Evolutionary conservation across 371 early-diverging fungal genomes (phyloP).

Genomic region (Apophysomyces ossiformis): DNA sequence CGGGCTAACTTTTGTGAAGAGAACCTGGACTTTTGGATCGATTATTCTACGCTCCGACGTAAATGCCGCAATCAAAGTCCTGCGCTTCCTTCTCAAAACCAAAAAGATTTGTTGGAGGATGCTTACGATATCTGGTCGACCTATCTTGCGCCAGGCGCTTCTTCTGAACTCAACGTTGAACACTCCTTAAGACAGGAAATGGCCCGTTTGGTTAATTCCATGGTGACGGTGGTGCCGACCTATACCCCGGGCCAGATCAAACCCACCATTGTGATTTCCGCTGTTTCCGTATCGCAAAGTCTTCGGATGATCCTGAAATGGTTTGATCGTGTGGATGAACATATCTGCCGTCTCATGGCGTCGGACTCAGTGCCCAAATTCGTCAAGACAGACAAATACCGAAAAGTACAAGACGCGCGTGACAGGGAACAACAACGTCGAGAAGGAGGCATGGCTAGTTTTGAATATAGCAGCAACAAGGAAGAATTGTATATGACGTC

Average conservation of each 20-base stretch:
- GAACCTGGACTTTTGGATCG: slow-evolving; percentile 63
- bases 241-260: slow-evolving; percentile 32
- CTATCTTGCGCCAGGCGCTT: slow-evolving; percentile 59
- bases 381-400: slow-evolving; percentile 69
- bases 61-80: slow-evolving; percentile 41
- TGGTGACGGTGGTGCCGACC: slow-evolving; percentile 34
- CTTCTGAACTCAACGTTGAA: slow-evolving; percentile 64
- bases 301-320: slow-evolving; percentile 49
- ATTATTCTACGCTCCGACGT: slow-evolving; percentile 45
- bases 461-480: background rate
- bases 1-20: slow-evolving; percentile 65
- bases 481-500: slow-evolving; percentile 2
- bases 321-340: slow-evolving; percentile 70
- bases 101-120: slow-evolving; percentile 54
- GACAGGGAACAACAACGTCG: slow-evolving; percentile 3
- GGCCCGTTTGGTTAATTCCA: slow-evolving; percentile 41
- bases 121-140: slow-evolving; percentile 65
- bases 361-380: slow-evolving; percentile 81
- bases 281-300: slow-evolving; percentile 34
- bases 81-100: slow-evolving; percentile 32
- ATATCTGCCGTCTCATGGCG: slow-evolving; percentile 76
- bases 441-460: background rate
- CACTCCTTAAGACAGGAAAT: slow-evolving; percentile 51
- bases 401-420: slow-evolving; percentile 16
- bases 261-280: slow-evolving; percentile 39